Percentiles rank a stretch among this genome's conserved stretches.
These are phyloP conservation scores for Leptographium lundbergii DNA, from an alignment of 2,329 filamentous ascomycete species.

Conservation along the genomic window DNA sequence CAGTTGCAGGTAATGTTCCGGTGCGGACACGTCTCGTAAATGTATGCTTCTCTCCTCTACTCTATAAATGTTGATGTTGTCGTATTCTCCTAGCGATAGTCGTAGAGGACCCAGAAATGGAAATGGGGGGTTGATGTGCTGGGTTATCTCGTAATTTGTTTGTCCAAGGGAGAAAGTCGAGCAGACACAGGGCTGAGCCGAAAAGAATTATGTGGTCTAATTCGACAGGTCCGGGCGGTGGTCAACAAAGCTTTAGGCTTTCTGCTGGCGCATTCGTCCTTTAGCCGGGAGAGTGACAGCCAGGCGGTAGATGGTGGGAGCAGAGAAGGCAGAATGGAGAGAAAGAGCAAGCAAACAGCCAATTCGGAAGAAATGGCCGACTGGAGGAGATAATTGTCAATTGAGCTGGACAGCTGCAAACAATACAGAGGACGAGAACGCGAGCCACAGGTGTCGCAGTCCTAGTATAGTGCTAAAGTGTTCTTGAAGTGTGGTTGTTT, in stretches of 20 bases:
- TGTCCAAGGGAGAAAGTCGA: neutral
- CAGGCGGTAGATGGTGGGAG: neutral
- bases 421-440: neutral
- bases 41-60: neutral
- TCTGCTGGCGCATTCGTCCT: neutral
- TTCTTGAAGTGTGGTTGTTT: neutral
- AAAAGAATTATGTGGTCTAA: neutral
- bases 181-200: neutral
- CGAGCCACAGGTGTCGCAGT: neutral
- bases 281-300: neutral
- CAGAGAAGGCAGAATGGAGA: neutral
- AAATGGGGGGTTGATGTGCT: neutral
- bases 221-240: neutral
- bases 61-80: neutral
- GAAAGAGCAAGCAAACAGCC: neutral
- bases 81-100: neutral
- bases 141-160: neutral
- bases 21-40: neutral
- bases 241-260: neutral
- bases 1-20: neutral
- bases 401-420: neutral
- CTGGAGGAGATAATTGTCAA: neutral
- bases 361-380: neutral
- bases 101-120: neutral
- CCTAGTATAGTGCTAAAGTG: neutral